Evolutionary conservation across 192 early-diverging fungal genomes (phyloP).

Genomic region (Backusella tarrabulga): DNA sequence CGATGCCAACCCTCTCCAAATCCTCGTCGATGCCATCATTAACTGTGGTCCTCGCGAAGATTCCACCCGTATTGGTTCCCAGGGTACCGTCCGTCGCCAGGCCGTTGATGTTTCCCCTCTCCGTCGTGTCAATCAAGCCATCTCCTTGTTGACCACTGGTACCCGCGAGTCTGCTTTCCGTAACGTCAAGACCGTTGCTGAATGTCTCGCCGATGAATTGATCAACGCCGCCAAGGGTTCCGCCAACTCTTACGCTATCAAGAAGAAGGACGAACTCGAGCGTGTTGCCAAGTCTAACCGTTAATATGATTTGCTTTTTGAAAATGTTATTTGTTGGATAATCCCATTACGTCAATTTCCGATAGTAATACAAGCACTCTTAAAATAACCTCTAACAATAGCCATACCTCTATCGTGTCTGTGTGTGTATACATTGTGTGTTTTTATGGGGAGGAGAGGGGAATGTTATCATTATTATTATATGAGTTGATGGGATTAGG

Average conservation of each 20-base stretch:
- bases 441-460: background rate
- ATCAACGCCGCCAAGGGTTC: conserved; percentile 98
- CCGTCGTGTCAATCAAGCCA: conserved; percentile 96
- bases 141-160: conserved; percentile 93
- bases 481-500: no score
- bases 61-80: conserved; percentile 98
- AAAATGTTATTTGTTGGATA: conserved; percentile 8
- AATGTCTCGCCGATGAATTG: conserved; percentile 99
- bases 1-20: conserved; percentile 98
- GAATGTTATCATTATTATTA: no score
- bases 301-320: conserved; percentile 2
- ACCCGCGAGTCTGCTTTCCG: conserved; percentile 99
- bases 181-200: conserved; percentile 99
- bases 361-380: background rate
- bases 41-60: conserved; percentile 99
- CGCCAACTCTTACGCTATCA: conserved; percentile 99
- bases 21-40: conserved; percentile 97
- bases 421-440: background rate
- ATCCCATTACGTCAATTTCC: background rate
- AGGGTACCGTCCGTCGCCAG: conserved; percentile 98
- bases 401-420: background rate
- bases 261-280: conserved; percentile 99
- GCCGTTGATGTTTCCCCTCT: conserved; percentile 99
- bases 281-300: conserved; percentile 77
- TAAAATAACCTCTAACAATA: conserved; percentile 3